Conservation (phyloP, 2,329 filamentous ascomycete species). For the Akanthomyces dipterigenus region DNA sequence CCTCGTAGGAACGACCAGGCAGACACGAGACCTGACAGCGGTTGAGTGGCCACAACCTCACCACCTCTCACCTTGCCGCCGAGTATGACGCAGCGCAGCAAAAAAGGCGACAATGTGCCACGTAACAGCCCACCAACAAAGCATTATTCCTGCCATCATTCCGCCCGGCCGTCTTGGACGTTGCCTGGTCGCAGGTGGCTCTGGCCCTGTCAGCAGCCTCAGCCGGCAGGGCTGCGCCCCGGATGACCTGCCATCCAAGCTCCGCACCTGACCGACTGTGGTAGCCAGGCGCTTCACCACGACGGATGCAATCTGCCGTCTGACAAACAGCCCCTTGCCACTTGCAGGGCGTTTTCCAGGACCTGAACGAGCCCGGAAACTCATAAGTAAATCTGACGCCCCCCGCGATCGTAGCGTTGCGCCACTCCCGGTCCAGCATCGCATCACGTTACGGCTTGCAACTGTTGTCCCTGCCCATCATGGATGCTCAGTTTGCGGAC, state of each 20-base stretch:
- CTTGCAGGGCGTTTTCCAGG: neutral
- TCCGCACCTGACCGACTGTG: conserved; percentile 1
- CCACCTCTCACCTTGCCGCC: neutral
- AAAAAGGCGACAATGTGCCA: neutral
- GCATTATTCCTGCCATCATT: neutral
- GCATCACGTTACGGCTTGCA: neutral
- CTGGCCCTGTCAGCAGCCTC: conserved; percentile 5
- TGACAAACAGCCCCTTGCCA: neutral
- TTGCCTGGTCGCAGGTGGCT: neutral
- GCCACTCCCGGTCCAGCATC: neutral
- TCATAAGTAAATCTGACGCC: neutral
- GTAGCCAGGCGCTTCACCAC: neutral
- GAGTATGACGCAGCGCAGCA: neutral
- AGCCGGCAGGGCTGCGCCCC: neutral
- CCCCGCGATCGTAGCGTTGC: neutral
- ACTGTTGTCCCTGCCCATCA: neutral
- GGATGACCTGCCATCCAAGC: conserved; percentile 5
- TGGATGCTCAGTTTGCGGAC: conserved; percentile 18
- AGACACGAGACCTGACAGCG: neutral
- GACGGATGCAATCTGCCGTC: neutral
- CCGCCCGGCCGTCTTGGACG: neutral
- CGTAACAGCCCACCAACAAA: neutral
- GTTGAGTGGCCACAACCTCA: neutral
- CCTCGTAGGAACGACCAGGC: neutral
- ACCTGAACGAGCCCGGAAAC: neutral